These are phyloP conservation scores for Penicillium sp. DNA, from an alignment of 2,329 filamentous ascomycete species.

Conservation along the genomic window DNA sequence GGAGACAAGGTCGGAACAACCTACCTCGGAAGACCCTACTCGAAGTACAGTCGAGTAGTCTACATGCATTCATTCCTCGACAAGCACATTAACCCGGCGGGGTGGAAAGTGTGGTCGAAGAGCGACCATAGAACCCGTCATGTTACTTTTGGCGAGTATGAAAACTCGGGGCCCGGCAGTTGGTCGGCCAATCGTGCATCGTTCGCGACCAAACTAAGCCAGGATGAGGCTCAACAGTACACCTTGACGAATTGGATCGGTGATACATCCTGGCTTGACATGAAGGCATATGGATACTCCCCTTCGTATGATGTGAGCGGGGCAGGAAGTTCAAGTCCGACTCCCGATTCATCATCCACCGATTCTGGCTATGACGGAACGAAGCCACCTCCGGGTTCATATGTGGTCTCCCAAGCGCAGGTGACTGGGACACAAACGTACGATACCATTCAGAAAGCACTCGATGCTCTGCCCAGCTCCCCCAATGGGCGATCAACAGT, in stretches of 20 bases:
- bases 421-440: conserved; percentile 42
- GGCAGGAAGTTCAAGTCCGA: conserved; percentile 24
- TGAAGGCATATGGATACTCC: conserved; percentile 43
- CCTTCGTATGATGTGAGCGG: conserved; percentile 39
- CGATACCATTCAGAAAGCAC: conserved; percentile 41
- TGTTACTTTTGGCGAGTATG: conserved; percentile 42
- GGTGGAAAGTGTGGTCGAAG: conserved; percentile 40
- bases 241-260: conserved; percentile 44
- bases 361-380: conserved; percentile 15
- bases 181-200: conserved; percentile 35
- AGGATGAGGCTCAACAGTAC: conserved; percentile 40
- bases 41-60: conserved; percentile 35
- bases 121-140: conserved; percentile 37
- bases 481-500: background rate
- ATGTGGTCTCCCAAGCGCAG: conserved; percentile 44
- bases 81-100: conserved; percentile 37
- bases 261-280: conserved; percentile 49
- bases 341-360: conserved; percentile 21
- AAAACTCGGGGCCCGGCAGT: conserved; percentile 36
- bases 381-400: conserved; percentile 39
- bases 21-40: conserved; percentile 30
- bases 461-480: background rate
- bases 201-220: conserved; percentile 43
- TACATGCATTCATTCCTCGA: conserved; percentile 43
- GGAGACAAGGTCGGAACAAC: conserved; percentile 25